These are phyloP conservation scores for Coemansia sp. DNA, from an alignment of 192 early-diverging fungal species.

Conservation along the genomic window DNA sequence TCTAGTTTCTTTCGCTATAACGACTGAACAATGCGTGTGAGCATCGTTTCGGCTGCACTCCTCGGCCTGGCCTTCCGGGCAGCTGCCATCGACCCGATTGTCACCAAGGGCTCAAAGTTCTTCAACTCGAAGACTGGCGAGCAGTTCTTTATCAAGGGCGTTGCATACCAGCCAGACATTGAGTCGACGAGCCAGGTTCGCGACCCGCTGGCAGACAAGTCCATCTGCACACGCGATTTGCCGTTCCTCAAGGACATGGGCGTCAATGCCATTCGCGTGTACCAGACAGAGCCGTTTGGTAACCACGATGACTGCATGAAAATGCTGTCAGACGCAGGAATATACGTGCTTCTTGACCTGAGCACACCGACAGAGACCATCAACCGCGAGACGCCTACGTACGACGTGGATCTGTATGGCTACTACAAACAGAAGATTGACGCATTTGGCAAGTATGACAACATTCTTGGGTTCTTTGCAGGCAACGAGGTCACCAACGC, in stretches of 20 bases:
- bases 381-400: constrained; percentile 65
- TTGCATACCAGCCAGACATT: constrained; percentile 70
- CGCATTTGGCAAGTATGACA: constrained; percentile 64
- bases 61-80: constrained; percentile 38
- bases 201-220: constrained; percentile 65
- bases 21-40: constrained; percentile 36
- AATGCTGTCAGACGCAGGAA: constrained; percentile 60
- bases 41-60: constrained; percentile 22
- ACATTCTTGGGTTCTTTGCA: constrained; percentile 68
- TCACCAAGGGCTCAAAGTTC: constrained; percentile 69
- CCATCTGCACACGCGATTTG: constrained; percentile 63
- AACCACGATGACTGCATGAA: constrained; percentile 77
- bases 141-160: constrained; percentile 75
- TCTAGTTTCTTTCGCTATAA: not conserved
- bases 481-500: constrained; percentile 76
- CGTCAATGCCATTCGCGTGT: constrained; percentile 71
- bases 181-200: constrained; percentile 30
- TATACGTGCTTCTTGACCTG: constrained; percentile 74
- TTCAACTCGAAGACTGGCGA: constrained; percentile 70
- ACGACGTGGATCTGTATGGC: constrained; percentile 57
- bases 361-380: constrained; percentile 60
- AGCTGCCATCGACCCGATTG: constrained; percentile 60
- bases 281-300: constrained; percentile 61
- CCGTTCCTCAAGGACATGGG: constrained; percentile 66
- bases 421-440: constrained; percentile 63